Evolutionary conservation across 1,284 basidiomycete genomes (phyloP).

Genomic region (Cryptococcus floricola): DNA sequence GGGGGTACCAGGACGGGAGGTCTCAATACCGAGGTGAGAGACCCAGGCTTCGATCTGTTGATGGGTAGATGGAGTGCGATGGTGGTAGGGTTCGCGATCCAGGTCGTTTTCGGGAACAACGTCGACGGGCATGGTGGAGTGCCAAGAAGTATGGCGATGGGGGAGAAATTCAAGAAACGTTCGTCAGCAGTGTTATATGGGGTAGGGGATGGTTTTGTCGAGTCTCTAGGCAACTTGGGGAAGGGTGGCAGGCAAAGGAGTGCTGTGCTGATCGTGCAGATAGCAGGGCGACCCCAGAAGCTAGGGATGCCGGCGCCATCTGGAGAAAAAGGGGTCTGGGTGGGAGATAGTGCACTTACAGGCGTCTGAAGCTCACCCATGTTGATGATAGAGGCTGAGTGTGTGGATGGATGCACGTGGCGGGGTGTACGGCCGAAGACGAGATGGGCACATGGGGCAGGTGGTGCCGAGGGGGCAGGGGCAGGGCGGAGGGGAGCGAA

Average conservation of each 20-base stretch:
- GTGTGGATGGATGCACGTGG: not conserved
- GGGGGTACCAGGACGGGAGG: constrained; percentile 31
- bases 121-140: constrained; percentile 8
- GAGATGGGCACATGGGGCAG: too few species aligned
- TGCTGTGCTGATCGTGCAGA: not conserved
- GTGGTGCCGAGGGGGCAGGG: too few species aligned
- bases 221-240: too few species aligned
- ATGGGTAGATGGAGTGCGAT: constrained; percentile 8
- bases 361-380: constrained; percentile 2
- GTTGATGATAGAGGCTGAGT: not conserved
- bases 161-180: too few species aligned
- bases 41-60: constrained; percentile 45
- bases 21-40: constrained; percentile 37
- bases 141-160: not conserved
- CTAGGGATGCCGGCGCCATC: not conserved
- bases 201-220: too few species aligned
- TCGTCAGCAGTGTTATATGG: too few species aligned
- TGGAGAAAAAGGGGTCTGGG: not conserved
- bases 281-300: not conserved
- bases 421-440: too few species aligned
- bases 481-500: too few species aligned
- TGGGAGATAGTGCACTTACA: too few species aligned
- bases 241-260: not conserved
- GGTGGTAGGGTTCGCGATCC: not conserved
- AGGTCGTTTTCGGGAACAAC: constrained; percentile 10